These are phyloP conservation scores for Claviceps sp. DNA, from an alignment of 2,329 filamentous ascomycete genomes.

Conservation along the genomic window DNA sequence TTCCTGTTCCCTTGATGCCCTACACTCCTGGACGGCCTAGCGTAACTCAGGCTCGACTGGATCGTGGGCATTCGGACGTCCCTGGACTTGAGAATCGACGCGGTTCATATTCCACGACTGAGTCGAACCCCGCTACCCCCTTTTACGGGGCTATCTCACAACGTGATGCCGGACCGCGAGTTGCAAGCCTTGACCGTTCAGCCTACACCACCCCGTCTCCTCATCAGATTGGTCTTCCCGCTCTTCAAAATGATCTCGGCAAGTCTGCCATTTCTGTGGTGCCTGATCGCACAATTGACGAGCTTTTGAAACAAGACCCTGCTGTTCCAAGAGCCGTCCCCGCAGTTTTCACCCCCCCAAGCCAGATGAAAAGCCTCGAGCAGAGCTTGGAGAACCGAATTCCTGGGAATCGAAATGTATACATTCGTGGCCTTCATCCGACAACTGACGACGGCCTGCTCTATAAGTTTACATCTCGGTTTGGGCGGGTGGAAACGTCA, in stretches of 20 bases:
- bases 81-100: conserved; percentile 52
- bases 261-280: conserved; percentile 28
- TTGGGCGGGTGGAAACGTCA: conserved; percentile 88
- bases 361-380: conserved; percentile 78
- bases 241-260: conserved; percentile 24
- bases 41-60: conserved; percentile 30
- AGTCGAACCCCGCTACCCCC: conserved; percentile 52
- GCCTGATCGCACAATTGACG: conserved; percentile 43
- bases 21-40: conserved; percentile 39
- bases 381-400: conserved; percentile 90
- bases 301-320: conserved; percentile 61
- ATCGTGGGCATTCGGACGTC: conserved; percentile 38
- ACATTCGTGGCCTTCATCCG: conserved; percentile 90
- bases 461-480: conserved; percentile 68
- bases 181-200: conserved; percentile 47
- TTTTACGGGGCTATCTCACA: conserved; percentile 46
- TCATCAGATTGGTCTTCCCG: conserved; percentile 37
- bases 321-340: conserved; percentile 78
- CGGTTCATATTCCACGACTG: conserved; percentile 54
- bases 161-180: conserved; percentile 45
- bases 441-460: conserved; percentile 90
- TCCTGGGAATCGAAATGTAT: conserved; percentile 89
- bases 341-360: conserved; percentile 72
- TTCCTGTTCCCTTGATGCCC: conserved; percentile 29
- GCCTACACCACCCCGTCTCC: conserved; percentile 56